These are phyloP conservation scores for Tetramitus jugosus DNA, from an alignment of 208 protist genomes.

Conservation along the genomic window DNA sequence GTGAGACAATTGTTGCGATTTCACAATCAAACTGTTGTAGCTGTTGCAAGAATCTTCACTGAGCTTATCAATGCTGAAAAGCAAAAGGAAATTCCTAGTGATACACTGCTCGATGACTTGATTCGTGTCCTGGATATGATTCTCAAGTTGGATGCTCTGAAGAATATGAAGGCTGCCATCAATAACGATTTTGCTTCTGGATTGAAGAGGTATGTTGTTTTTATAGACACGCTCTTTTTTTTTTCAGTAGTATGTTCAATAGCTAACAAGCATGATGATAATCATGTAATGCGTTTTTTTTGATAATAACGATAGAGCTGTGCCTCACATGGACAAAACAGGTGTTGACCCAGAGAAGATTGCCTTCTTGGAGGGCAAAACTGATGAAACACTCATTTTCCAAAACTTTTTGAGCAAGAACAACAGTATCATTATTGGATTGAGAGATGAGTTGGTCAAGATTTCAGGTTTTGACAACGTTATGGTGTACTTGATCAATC, in stretches of 20 bases:
- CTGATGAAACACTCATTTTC: conserved; percentile 46
- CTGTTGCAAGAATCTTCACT: not conserved
- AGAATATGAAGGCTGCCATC: conserved; percentile 59
- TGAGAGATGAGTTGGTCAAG: conserved; percentile 41
- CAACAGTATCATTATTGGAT: conserved; percentile 45
- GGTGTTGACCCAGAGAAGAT: not conserved
- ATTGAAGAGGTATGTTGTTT: too few species aligned
- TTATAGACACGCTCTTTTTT: conserved; percentile 46
- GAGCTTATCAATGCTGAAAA: not conserved
- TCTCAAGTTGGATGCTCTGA: conserved; percentile 50
- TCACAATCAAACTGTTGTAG: conserved; percentile 27
- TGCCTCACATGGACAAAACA: not conserved
- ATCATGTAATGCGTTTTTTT: too few species aligned
- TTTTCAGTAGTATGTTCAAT: not conserved
- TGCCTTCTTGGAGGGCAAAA: conserved; percentile 30
- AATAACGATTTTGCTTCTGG: conserved; percentile 62
- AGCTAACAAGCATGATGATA: not conserved
- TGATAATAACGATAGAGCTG: too few species aligned
- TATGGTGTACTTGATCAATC: too few species aligned
- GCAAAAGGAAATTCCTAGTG: conserved; percentile 7
- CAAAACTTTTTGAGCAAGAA: conserved; percentile 55
- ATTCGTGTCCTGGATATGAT: conserved; percentile 48
- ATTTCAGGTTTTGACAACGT: conserved; percentile 47
- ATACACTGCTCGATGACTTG: conserved; percentile 21
- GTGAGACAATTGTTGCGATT: conserved; percentile 48